These are phyloP conservation scores for Aspergillus ochraceoroseus DNA, from an alignment of 2,329 filamentous ascomycete species.

Conservation along the genomic window DNA sequence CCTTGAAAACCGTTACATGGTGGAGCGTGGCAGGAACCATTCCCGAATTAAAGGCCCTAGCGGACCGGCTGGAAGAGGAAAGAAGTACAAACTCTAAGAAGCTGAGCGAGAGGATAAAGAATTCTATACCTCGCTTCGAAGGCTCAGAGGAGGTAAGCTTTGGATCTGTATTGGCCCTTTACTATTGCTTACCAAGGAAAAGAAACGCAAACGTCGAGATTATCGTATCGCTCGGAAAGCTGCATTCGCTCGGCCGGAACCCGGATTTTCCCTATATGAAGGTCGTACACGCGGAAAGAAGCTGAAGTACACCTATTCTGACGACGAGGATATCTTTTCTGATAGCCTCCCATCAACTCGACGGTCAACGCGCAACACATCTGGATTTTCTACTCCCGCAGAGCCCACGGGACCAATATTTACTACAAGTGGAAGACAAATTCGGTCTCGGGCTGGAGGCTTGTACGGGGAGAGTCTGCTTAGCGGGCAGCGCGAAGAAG, in stretches of 20 bases:
- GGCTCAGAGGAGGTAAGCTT: constrained; percentile 77
- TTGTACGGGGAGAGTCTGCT: constrained; percentile 53
- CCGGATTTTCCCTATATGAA: constrained; percentile 89
- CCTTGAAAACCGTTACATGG: constrained; percentile 73
- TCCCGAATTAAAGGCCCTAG: constrained; percentile 71
- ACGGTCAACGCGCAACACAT: constrained; percentile 59
- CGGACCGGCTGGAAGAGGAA: constrained; percentile 72
- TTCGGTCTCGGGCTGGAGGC: constrained; percentile 54
- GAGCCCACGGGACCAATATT: constrained; percentile 61
- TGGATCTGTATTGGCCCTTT: not conserved
- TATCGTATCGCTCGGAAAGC: constrained; percentile 83
- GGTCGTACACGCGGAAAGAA: constrained; percentile 93
- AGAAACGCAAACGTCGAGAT: constrained; percentile 91
- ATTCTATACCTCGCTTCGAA: constrained; percentile 83
- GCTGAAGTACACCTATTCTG: constrained; percentile 92
- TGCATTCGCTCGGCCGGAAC: constrained; percentile 79
- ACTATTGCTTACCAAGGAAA: constrained; percentile 16
- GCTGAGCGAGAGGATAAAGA: constrained; percentile 69
- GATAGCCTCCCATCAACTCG: constrained; percentile 62
- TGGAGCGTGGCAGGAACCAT: constrained; percentile 89
- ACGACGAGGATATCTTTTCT: constrained; percentile 69
- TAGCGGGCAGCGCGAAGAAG: constrained; percentile 49
- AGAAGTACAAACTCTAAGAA: constrained; percentile 74
- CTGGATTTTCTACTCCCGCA: constrained; percentile 65
- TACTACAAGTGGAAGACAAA: constrained; percentile 83